These are phyloP conservation scores for Exutisphaerella laricina DNA, from an alignment of 2,329 filamentous ascomycete genomes.

Conservation along the genomic window DNA sequence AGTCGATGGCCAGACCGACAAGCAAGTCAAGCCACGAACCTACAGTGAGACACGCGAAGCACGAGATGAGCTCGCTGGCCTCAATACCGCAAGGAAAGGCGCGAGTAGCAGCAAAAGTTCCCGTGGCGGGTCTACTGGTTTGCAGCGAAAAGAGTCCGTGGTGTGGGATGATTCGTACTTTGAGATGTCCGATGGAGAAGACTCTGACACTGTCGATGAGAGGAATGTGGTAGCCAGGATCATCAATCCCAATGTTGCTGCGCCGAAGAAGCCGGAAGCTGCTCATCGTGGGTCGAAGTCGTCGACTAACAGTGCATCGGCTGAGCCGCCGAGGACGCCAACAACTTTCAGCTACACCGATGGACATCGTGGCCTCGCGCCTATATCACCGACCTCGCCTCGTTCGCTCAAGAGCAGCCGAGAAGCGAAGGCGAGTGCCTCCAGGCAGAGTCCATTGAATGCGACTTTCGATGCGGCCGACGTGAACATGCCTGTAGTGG, in stretches of 20 bases:
- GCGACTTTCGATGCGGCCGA: slow-evolving; percentile 17
- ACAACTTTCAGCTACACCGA: slow-evolving; percentile 24
- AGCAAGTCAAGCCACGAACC: slow-evolving; percentile 37
- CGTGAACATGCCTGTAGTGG: slow-evolving; percentile 17
- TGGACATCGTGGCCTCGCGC: slow-evolving; percentile 37
- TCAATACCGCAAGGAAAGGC: slow-evolving; percentile 32
- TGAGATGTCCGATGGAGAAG: slow-evolving; percentile 42
- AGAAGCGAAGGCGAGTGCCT: slow-evolving; percentile 9
- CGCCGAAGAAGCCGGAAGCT: slow-evolving; percentile 22
- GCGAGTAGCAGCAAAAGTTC: slow-evolving; percentile 23
- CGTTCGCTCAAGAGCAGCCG: slow-evolving; percentile 9
- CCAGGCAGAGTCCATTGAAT: slow-evolving; percentile 12
- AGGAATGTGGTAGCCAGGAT: slow-evolving; percentile 26
- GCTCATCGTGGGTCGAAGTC: slow-evolving; percentile 15
- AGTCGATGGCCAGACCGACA: slow-evolving; percentile 37
- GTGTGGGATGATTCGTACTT: slow-evolving; percentile 48
- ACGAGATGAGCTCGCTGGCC: slow-evolving; percentile 35
- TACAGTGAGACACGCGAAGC: slow-evolving; percentile 47
- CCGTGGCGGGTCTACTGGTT: slow-evolving; percentile 11
- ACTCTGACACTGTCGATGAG: slow-evolving; percentile 38
- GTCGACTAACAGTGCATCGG: background rate
- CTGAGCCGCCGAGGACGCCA: background rate
- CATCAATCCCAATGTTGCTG: slow-evolving; percentile 24
- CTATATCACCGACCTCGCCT: slow-evolving; percentile 26
- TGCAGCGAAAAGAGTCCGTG: slow-evolving; percentile 36